Percentiles rank a stretch among this genome's conserved stretches.
phyloP scores from a whole-genome alignment of 169 alveolate species.

The Besnoitia besnoiti region DNA sequence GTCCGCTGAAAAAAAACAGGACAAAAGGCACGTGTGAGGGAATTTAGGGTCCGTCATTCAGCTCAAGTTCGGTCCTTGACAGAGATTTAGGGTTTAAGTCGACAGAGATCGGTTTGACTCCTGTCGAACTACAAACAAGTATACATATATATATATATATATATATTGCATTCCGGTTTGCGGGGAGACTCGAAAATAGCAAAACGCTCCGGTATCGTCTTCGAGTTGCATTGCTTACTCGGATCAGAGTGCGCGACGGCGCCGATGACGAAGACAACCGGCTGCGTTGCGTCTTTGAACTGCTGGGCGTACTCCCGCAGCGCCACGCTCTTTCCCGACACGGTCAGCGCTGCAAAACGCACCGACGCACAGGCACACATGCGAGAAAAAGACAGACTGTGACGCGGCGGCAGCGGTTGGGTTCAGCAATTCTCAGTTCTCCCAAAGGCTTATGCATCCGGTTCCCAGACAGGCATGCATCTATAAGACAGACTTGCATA shows the following conservation, averaged over 20 bases:
- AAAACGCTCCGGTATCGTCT: no score
- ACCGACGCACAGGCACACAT: no score
- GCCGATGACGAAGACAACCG: slow-evolving; percentile 79
- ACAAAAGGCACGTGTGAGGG: not conserved
- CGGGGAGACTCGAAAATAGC: not conserved
- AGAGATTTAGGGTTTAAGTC: not conserved
- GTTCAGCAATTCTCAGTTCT: no score
- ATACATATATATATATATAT: no score
- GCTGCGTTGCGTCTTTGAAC: slow-evolving; percentile 45
- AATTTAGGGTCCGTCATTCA: no score
- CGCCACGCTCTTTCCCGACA: slow-evolving; percentile 45
- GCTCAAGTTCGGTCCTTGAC: no score
- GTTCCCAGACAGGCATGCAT: no score
- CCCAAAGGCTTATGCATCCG: no score
- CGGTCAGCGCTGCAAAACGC: slow-evolving; percentile 40
- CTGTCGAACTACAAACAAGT: not conserved
- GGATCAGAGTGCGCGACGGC: slow-evolving; percentile 85
- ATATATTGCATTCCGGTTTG: no score
- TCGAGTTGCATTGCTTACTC: slow-evolving; percentile 24
- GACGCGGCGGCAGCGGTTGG: no score
- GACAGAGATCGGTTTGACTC: not conserved
- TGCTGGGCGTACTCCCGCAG: slow-evolving; percentile 59
- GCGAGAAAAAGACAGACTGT: no score
- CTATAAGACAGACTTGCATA: no score
- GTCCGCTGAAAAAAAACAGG: slow-evolving; percentile 46